phyloP scores from a whole-genome alignment of 2,329 filamentous ascomycete genomes.

The Knoxdaviesia capensis region DNA sequence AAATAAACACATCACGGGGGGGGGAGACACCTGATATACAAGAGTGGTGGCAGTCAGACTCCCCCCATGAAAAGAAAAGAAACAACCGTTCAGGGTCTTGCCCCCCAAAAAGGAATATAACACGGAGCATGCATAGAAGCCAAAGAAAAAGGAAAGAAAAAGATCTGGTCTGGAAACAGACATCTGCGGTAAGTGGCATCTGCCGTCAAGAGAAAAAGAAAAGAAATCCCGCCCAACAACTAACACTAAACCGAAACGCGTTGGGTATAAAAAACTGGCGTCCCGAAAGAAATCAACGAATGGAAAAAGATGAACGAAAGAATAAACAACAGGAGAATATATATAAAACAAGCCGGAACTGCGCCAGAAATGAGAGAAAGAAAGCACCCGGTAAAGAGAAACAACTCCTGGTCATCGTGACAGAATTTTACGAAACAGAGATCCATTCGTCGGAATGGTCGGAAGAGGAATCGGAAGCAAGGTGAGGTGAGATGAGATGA shows the following conservation, averaged over 20 bases:
- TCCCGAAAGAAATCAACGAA: constrained; percentile 2
- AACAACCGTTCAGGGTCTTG: not conserved
- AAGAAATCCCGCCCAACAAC: not conserved
- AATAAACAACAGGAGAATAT: not conserved
- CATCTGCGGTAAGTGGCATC: too few species aligned
- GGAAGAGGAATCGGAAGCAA: not conserved
- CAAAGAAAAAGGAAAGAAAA: constrained; percentile 7
- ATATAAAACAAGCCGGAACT: not conserved
- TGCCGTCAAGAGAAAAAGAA: not conserved
- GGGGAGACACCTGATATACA: too few species aligned
- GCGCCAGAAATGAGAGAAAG: not conserved
- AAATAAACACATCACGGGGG: too few species aligned
- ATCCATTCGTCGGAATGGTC: not conserved
- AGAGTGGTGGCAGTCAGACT: too few species aligned
- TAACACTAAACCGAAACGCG: not conserved
- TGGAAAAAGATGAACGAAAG: not conserved
- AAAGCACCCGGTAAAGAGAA: not conserved
- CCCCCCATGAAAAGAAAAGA: constrained; percentile 5
- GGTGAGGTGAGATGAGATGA: not conserved
- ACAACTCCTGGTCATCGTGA: not conserved
- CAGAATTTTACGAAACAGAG: not conserved
- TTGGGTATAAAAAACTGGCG: not conserved
- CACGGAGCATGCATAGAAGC: constrained; percentile 7
- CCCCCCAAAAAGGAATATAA: constrained; percentile 9
- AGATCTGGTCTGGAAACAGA: constrained; percentile 2